Conservation (phyloP, 2,329 filamentous ascomycete genomes). For the Colletotrichum chlorophyti region DNA sequence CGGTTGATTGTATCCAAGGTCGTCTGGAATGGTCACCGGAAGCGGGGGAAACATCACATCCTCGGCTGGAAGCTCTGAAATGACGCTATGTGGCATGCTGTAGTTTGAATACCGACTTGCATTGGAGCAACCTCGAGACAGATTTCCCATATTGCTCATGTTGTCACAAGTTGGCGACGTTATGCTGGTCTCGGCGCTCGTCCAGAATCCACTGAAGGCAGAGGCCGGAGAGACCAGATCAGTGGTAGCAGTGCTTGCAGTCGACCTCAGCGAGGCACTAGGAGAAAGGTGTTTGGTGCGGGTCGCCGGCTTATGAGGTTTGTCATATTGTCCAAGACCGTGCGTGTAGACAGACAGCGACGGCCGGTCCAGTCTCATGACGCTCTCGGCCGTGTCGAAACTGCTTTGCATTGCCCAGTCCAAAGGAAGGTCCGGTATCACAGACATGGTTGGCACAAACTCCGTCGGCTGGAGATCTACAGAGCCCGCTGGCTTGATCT, state of each 20-base stretch:
- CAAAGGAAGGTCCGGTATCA: constrained; percentile 20
- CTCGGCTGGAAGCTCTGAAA: constrained; percentile 52
- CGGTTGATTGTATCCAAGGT: constrained; percentile 41
- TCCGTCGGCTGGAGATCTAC: background rate
- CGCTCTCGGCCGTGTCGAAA: constrained; percentile 29
- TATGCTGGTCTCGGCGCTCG: constrained; percentile 49
- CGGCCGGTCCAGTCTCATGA: constrained; percentile 37
- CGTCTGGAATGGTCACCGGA: constrained; percentile 35
- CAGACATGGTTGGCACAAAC: background rate
- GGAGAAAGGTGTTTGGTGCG: constrained; percentile 53
- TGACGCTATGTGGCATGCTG: constrained; percentile 35
- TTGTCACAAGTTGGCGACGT: constrained; percentile 53
- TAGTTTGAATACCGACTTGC: constrained; percentile 33
- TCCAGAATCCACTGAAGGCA: constrained; percentile 50
- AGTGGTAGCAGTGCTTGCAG: constrained; percentile 44
- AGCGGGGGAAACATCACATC: constrained; percentile 42
- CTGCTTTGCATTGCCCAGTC: constrained; percentile 14
- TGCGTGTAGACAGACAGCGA: constrained; percentile 47
- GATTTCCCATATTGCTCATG: constrained; percentile 39
- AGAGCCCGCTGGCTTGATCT: background rate
- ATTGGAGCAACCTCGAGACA: constrained; percentile 33
- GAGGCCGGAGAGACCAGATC: constrained; percentile 56
- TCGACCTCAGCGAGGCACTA: constrained; percentile 56
- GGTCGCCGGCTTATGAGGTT: constrained; percentile 32
- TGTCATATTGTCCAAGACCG: constrained; percentile 41